Conservation (phyloP, 768 basidiomycete species). For the Leucosporidium creatinivorum region DNA sequence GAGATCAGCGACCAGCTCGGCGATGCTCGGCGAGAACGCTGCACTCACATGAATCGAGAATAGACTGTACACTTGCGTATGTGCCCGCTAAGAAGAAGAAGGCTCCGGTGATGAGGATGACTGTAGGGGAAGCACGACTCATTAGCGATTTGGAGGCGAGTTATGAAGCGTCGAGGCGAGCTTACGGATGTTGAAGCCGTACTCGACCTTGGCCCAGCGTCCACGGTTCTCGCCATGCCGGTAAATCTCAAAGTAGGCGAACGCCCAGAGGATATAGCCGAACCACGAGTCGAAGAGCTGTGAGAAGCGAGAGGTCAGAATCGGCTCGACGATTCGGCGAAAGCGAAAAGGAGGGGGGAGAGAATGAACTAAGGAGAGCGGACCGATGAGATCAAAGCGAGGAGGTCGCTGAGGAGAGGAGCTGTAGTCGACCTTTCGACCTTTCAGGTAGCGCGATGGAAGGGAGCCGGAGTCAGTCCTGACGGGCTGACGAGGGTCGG, state of each 20-base stretch:
- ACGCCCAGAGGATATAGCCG: constrained; percentile 35
- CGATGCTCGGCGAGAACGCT: too few relatives aligned
- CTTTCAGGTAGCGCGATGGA: too few relatives aligned
- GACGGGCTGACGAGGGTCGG: too few relatives aligned
- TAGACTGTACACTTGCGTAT: constrained; percentile 17
- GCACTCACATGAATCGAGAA: constrained; percentile 11
- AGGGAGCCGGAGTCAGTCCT: too few relatives aligned
- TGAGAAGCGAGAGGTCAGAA: too few relatives aligned
- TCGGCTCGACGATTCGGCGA: too few relatives aligned
- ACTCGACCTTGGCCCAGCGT: too few relatives aligned
- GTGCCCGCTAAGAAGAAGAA: constrained; percentile 31
- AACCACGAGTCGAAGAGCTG: constrained; percentile 11
- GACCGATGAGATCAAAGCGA: constrained; percentile 21
- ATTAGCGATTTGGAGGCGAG: background rate
- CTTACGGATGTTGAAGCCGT: background rate
- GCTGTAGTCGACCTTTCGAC: too few relatives aligned
- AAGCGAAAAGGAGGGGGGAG: too few relatives aligned
- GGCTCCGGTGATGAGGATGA: constrained; percentile 22
- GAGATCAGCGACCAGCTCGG: background rate
- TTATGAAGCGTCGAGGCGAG: background rate
- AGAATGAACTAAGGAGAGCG: too few relatives aligned
- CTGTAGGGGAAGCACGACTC: too few relatives aligned
- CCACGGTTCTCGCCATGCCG: background rate
- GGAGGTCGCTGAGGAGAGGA: constrained; percentile 32
- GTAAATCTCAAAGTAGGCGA: background rate